Evolutionary conservation across 1,284 basidiomycete species (phyloP).

Genomic region (Trametes pubescens): DNA sequence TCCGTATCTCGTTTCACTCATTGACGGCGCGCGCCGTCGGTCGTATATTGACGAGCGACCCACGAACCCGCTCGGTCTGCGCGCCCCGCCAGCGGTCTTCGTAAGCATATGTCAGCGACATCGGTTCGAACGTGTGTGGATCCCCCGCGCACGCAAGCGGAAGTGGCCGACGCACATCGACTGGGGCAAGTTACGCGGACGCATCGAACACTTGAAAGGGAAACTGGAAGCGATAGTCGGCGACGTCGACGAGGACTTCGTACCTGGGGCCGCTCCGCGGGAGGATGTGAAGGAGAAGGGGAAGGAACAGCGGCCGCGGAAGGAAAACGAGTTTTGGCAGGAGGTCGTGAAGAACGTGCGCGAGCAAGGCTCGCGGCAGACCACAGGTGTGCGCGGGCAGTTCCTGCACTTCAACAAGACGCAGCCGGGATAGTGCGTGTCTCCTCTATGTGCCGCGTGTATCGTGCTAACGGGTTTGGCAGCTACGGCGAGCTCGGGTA

Average conservation of each 20-base stretch:
- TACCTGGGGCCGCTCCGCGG: constrained; percentile 23
- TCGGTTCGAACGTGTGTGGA: constrained; percentile 71
- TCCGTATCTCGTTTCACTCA: constrained; percentile 61
- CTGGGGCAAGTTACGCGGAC: constrained; percentile 59
- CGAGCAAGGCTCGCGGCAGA: constrained; percentile 67
- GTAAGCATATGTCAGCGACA: constrained; percentile 79
- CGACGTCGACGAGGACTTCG: constrained; percentile 49
- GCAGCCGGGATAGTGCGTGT: constrained; percentile 82
- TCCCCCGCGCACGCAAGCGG: constrained; percentile 70
- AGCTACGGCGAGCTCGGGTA: constrained; percentile 86
- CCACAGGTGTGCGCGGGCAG: constrained; percentile 72
- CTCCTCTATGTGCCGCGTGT: neutral
- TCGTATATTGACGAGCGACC: constrained; percentile 69
- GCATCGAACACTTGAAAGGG: constrained; percentile 58
- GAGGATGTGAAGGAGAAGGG: constrained; percentile 25
- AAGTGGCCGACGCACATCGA: constrained; percentile 81
- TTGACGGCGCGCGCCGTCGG: constrained; percentile 57
- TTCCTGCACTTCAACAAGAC: constrained; percentile 79
- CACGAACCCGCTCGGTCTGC: constrained; percentile 72
- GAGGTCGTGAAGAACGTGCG: constrained; percentile 68
- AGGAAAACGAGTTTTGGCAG: constrained; percentile 69
- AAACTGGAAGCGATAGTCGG: constrained; percentile 59
- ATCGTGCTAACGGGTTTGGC: neutral
- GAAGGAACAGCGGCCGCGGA: constrained; percentile 48
- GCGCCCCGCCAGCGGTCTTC: constrained; percentile 67